Conservation (phyloP, 176 grass and related monocot genomes). For the Triticum urartu region DNA sequence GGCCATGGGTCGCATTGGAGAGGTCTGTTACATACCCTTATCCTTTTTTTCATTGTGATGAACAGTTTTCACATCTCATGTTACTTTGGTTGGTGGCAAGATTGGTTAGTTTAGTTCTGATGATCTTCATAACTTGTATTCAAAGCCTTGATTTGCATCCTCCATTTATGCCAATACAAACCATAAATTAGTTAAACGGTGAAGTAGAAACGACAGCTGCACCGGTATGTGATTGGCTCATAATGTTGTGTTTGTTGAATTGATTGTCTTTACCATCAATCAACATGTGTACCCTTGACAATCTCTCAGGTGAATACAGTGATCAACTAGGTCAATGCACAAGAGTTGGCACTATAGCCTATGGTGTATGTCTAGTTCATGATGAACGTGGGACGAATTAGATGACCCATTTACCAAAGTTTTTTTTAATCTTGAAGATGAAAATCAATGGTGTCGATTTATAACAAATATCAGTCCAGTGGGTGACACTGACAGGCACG, state of each 20-base stretch:
- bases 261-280: not conserved
- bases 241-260: not conserved
- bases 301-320: not conserved
- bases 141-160: not conserved
- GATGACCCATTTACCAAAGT: not conserved
- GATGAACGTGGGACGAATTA: not conserved
- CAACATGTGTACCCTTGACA: not conserved
- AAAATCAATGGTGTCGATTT: not conserved
- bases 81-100: not conserved
- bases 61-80: slow-evolving; percentile 7
- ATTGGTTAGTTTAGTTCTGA: slow-evolving; percentile 1
- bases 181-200: not conserved
- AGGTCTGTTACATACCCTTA: slow-evolving; percentile 47
- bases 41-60: slow-evolving; percentile 6
- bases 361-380: not conserved
- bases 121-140: not conserved
- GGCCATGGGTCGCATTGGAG: slow-evolving; percentile 97
- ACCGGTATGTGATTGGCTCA: not conserved
- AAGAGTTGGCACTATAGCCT: not conserved
- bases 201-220: not conserved
- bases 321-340: not conserved
- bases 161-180: not conserved
- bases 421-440: not conserved
- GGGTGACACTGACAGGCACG: not conserved
- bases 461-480: not conserved